A percentile compares a stretch with the other conserved stretches of the same genome.
These are phyloP conservation scores for Maudiozyma serrabonitensis DNA, from an alignment of 805 yeast species.

Conservation along the genomic window DNA sequence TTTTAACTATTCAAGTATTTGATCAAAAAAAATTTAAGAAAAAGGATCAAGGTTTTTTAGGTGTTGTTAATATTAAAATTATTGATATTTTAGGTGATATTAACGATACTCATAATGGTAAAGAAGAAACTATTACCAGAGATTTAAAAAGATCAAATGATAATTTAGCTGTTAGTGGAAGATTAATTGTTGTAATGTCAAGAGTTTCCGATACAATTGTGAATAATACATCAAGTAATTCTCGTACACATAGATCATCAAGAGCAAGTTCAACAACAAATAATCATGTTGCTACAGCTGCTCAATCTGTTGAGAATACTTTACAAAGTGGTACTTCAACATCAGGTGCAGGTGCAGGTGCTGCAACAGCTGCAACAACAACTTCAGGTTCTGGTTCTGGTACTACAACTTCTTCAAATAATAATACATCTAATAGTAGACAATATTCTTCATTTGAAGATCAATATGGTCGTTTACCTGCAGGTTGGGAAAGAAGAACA, in stretches of 20 bases:
- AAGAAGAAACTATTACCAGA: conserved; percentile 83
- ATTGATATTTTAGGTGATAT: conserved; percentile 61
- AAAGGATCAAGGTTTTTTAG: conserved; percentile 96
- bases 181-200: conserved; percentile 68
- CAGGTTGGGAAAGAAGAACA: conserved; percentile 98
- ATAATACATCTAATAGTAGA: conserved; percentile 26
- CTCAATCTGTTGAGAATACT: conserved; percentile 25
- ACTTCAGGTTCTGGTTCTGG: conserved; percentile 9
- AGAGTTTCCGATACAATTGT: conserved; percentile 13
- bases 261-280: conserved; percentile 2
- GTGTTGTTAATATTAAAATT: conserved; percentile 85
- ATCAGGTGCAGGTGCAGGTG: conserved; percentile 3
- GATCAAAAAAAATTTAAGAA: conserved; percentile 96
- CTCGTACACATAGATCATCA: conserved; percentile 6
- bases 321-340: conserved; percentile 19
- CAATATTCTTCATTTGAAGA: conserved; percentile 93
- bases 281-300: conserved; percentile 5
- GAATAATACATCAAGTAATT: conserved; percentile 3
- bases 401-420: not conserved
- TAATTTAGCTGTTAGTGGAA: conserved; percentile 86
- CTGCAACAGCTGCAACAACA: conserved; percentile 7
- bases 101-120: conserved; percentile 40
- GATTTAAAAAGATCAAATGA: conserved; percentile 89
- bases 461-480: conserved; percentile 90
- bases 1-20: conserved; percentile 85